Evolutionary conservation across 768 basidiomycete genomes (phyloP), one percentile per base, ranked within the genome.

Genomic region (Tubosaeta sp.): DNA sequence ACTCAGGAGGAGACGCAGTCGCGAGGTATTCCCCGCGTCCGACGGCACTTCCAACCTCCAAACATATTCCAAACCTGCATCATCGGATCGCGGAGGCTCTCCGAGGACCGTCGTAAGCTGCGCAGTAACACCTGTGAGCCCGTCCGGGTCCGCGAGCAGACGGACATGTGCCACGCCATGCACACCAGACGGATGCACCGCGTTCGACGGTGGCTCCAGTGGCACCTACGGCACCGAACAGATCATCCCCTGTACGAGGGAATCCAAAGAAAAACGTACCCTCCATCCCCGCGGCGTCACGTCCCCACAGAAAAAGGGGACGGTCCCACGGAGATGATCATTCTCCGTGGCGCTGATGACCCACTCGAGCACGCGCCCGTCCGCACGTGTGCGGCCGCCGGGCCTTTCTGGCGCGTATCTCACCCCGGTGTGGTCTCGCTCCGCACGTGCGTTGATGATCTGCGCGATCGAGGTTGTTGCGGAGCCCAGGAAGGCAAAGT

Each of bases 281-380:
- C 87, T 72, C 66, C 76, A 74, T 3, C 66, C 56, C 45, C 86
- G 70, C 3, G 84, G 79, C 4, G 85, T 87, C 3, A 86, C 69
- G 60, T 89, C 87, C 12, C 84, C 84, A 59, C 88, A 89, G 65
- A 84, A 89, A 61, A 89, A 89, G 7, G 87, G 86, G 16, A 83
- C 64, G 1, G 60, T 58, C 2, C 77, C 76, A 11, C 67, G 59
- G 42, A 57, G 32, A 42, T 48, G 48, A 11, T 34, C 25, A 47
- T 60, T 54, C 6, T 55, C 56, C 1, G 83, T 72, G 4, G 71
- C 65, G 3, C 72, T 77, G 35, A 86, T 77, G 37, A 82, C 60
- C 85, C 86, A 88, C 59, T 78, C 65, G 43, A 89, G 55, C 12
- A 73, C 66, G 32, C 72, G 67, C 2, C 85, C 85, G 51, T 87